phyloP scores from a whole-genome alignment of 768 basidiomycete species.

The Kwoniella newhampshirensis region DNA sequence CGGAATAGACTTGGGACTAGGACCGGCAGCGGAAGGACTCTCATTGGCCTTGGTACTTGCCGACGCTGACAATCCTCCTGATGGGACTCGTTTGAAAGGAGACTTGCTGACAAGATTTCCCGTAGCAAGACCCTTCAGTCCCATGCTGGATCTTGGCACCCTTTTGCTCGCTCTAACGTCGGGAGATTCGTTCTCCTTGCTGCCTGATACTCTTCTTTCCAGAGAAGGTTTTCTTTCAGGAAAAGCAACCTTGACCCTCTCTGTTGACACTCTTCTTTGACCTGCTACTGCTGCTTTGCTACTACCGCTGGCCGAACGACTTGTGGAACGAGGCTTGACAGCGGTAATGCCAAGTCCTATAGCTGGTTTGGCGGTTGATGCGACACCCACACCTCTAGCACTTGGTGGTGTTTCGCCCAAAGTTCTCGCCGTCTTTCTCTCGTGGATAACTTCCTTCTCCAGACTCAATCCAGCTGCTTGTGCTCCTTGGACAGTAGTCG shows the following conservation, averaged over 20 bases:
- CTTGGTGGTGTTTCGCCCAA: conserved; percentile 30
- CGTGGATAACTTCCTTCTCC: conserved; percentile 31
- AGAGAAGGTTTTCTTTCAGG: conserved; percentile 16
- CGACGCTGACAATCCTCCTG: conserved; percentile 20
- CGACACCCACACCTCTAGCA: conserved; percentile 33
- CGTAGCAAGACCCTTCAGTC: conserved; percentile 46
- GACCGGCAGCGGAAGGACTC: conserved; percentile 15
- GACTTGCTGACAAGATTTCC: conserved; percentile 40
- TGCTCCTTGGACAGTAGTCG: conserved; percentile 31
- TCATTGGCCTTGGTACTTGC: conserved; percentile 20
- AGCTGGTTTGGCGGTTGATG: conserved; percentile 42
- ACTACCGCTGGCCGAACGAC: conserved; percentile 24
- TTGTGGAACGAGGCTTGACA: conserved; percentile 23
- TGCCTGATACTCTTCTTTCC: conserved; percentile 30
- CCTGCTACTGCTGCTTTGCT: conserved; percentile 28
- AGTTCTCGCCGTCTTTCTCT: conserved; percentile 18
- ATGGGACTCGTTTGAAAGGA: conserved; percentile 42
- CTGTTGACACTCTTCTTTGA: conserved; percentile 40
- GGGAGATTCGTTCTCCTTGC: conserved; percentile 43
- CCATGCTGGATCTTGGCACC: conserved; percentile 38
- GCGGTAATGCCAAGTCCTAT: conserved; percentile 40
- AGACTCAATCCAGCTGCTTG: conserved; percentile 35
- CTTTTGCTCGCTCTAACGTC: conserved; percentile 28
- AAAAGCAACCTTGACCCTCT: conserved; percentile 28
- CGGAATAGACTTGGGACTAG: conserved; percentile 31